Base-by-base conservation (phyloP, 257 asterid species). In the Nicotiana paniculata region DNA sequence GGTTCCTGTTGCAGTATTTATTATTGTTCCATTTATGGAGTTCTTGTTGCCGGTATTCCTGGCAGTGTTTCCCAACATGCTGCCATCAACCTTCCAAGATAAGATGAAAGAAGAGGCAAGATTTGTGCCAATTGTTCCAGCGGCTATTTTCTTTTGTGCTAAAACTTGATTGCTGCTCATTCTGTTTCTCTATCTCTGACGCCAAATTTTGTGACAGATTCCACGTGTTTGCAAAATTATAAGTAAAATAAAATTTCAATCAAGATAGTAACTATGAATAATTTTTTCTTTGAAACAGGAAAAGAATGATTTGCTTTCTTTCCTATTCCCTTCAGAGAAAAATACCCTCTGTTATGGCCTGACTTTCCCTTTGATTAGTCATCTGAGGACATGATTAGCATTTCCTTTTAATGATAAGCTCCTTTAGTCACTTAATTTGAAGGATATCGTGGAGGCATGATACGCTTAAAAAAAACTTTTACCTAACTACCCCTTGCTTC, bases 31-130 rank as follows among this genome's bases (percentile, higher is more conserved):
- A 32, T 95, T 95, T 86, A 95, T 95, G 98, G 97, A 95, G 64
- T 90, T 95, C 83, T 88, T 95, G 92, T 89, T 95, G 80, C 98
- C 98, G 51, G 95, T 93, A 37, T 88, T 89, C 85, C 83, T 95
- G 84, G 92, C 93, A 87, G 87, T 95, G 82, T 95, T 95, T 83
- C 98, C 98, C 3, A 93, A 93, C 88, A 92, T 95, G 97, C 86
- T 95, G 51, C 98, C 98, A 13, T 95, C 98, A 53, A 93, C 97
- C 58, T 95, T 95, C 89, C 97, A 95, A 87, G 97, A 95, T 89
- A 95, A 95, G 93, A 91, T 93, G 98, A 93, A 95, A 86, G 98
- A 93, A 89, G 88, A 95, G 97, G 98, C 92, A 75, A 87, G 24
- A 53, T 26, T 75, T 26, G 46, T 75, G 80, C 46, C 63, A 16